Evolutionary conservation across 768 basidiomycete species (phyloP).

Genomic region (Pulveroboletus sp.): DNA sequence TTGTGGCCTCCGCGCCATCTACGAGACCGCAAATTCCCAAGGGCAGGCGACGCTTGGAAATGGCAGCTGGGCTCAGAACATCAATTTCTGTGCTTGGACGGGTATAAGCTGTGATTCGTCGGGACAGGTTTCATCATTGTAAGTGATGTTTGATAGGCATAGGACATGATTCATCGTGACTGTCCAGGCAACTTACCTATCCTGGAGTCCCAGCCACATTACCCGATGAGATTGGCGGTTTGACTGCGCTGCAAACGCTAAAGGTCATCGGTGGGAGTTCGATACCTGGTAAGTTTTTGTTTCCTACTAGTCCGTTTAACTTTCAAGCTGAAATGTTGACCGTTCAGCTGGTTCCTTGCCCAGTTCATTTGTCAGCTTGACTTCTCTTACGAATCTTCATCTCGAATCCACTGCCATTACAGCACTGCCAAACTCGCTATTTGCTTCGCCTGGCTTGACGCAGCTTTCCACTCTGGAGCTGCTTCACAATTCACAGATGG

Average conservation of each 20-base stretch:
- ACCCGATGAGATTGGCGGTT: constrained; percentile 39
- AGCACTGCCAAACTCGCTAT: constrained; percentile 32
- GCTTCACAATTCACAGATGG: constrained; percentile 41
- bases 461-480: constrained; percentile 36
- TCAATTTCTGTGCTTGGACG: constrained; percentile 45
- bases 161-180: not conserved
- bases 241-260: constrained; percentile 38
- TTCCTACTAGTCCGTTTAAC: not conserved
- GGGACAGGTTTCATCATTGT: constrained; percentile 43
- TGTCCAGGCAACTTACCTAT: constrained; percentile 37
- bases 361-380: constrained; percentile 35
- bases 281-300: constrained; percentile 38
- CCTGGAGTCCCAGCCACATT: constrained; percentile 46
- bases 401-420: constrained; percentile 41
- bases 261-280: constrained; percentile 39
- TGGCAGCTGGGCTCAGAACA: constrained; percentile 44
- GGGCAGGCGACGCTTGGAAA: constrained; percentile 40
- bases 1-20: constrained; percentile 45
- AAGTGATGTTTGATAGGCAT: constrained; percentile 14
- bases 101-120: constrained; percentile 43
- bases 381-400: constrained; percentile 37
- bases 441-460: constrained; percentile 31
- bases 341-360: constrained; percentile 42
- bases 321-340: not conserved
- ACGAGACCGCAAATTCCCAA: constrained; percentile 34